Evolutionary conservation across 805 yeast species (phyloP).

Genomic region (Yarrowia porcina): DNA sequence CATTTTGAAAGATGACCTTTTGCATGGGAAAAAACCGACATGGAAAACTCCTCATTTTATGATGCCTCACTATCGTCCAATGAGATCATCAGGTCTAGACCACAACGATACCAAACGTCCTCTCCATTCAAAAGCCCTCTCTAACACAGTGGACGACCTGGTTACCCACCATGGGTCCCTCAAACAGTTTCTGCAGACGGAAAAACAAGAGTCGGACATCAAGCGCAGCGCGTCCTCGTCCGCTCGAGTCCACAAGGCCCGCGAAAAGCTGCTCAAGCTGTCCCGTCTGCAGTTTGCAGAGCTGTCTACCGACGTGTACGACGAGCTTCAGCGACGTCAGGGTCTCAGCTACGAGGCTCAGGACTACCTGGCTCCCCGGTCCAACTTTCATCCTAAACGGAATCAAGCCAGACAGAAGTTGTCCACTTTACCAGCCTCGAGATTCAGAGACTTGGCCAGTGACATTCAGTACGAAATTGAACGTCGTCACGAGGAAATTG

Average conservation of each 20-base stretch:
- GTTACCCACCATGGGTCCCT: conserved; percentile 22
- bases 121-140: no score
- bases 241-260: conserved; percentile 51
- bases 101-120: no score
- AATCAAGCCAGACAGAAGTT: conserved; percentile 93
- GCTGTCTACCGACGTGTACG: conserved; percentile 89
- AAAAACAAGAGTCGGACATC: conserved; percentile 2
- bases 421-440: conserved; percentile 71
- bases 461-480: conserved; percentile 87
- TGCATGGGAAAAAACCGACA: no score
- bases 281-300: conserved; percentile 80
- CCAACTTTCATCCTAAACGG: conserved; percentile 83
- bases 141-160: conserved; percentile 24
- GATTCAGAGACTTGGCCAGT: conserved; percentile 86
- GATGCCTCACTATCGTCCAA: no score
- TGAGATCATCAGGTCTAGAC: no score
- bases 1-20: no score
- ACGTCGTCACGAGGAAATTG: conserved; percentile 48
- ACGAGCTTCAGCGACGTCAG: conserved; percentile 76
- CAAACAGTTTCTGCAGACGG: conserved; percentile 14
- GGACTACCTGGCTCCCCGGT: conserved; percentile 58
- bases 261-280: conserved; percentile 78
- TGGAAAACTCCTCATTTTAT: no score
- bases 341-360: conserved; percentile 41
- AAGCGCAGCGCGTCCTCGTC: conserved; percentile 24